Conservation (phyloP, 139 green algal species). For the Auxenochlorella pyrenoidosa region DNA sequence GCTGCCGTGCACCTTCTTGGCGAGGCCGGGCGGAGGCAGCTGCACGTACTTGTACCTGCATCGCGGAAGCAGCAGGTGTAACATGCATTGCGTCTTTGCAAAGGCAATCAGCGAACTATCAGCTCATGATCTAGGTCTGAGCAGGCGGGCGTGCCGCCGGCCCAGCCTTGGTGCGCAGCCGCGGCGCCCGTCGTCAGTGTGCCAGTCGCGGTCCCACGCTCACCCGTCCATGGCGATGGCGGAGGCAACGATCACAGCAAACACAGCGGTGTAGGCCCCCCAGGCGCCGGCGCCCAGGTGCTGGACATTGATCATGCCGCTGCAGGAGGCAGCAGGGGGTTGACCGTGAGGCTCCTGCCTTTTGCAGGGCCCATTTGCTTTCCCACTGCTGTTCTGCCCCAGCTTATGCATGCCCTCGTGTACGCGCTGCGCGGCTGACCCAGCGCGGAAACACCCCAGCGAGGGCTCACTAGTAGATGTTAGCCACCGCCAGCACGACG, state of each 20-base stretch:
- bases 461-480: conserved; percentile 26
- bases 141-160: too few relatives aligned
- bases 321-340: too few relatives aligned
- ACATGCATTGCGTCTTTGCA: too few relatives aligned
- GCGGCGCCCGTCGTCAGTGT: not conserved
- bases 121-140: too few relatives aligned
- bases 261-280: conserved; percentile 18
- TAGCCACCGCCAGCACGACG: conserved; percentile 27
- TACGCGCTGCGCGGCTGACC: too few relatives aligned
- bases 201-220: not conserved
- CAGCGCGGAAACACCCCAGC: too few relatives aligned
- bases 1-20: not conserved
- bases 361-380: too few relatives aligned
- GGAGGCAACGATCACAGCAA: not conserved
- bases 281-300: conserved; percentile 23
- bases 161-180: too few relatives aligned
- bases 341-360: too few relatives aligned
- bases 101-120: too few relatives aligned
- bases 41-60: not conserved
- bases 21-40: not conserved
- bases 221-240: conserved; percentile 1
- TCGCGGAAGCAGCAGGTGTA: not conserved
- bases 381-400: too few relatives aligned
- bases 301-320: conserved; percentile 27
- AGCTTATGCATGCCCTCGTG: too few relatives aligned